Evolutionary conservation across 1,284 basidiomycete genomes (phyloP), one percentile per base, ranked within the genome.

Genomic region (Sporisorium graminicola): DNA sequence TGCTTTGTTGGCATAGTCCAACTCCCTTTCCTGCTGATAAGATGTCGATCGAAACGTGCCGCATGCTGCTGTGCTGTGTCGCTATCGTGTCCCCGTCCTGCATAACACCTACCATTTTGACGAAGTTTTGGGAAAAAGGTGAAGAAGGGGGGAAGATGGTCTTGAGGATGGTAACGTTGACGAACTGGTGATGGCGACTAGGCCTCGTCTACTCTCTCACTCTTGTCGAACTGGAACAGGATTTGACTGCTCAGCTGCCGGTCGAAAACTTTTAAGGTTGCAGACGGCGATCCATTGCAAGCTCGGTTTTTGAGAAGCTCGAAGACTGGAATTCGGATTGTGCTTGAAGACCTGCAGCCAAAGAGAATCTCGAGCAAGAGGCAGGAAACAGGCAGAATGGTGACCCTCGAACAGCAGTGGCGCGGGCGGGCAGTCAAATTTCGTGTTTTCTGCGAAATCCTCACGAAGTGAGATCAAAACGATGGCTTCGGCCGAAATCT

Each of bases 71-170:
- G 35, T 26, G 26, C 35, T 9, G 26, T 20, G 14, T n/a, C 46
- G 55, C 33, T 27, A 33, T 50, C 47, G 35, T 26, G 33, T 29
- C n/a, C 13, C 24, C 40, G 40, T 49, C 37, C 27, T 31, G 20
- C 29, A 49, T 47, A 37, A 60, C 50, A 74, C 73, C 53, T 75
- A 75, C 73, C 73, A 75, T 75, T 75, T 70, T 75, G 64, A 64
- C 47, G 51, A 64, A 58, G 46, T 68, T 44, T 31, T 26, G 47
- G 46, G 46, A 43, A 33, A 43, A 57, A 44, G 42, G 42, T 55
- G 42, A 44, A 22, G 53, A 55, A 37, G 18, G 14, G 50, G 50
- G 2, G 3, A 64, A 29, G 60, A 49, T 64, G 54, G 58, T 68
- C 66, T 70, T 70, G 67, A 74, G 59, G 66, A 64, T 62, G 62